Evolutionary conservation across 495 filamentous ascomycete species (phyloP).

Genomic region (Usnea hakonensis): DNA sequence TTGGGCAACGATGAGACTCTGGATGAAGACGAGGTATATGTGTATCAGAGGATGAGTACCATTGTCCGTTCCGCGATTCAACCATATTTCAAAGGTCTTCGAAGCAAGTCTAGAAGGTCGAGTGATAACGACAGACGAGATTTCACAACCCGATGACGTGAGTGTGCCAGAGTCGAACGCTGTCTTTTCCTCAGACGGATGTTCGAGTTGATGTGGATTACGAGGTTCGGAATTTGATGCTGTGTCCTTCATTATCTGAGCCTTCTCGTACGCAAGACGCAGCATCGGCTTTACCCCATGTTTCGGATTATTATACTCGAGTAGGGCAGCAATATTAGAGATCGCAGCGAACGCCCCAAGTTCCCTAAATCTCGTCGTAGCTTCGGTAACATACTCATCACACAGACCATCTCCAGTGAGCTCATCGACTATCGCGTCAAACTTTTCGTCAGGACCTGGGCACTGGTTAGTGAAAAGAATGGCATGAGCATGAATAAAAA

Average conservation of each 20-base stretch:
- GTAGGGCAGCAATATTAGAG: not conserved
- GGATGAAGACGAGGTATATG: constrained; percentile 60
- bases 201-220: not conserved
- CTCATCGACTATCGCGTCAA: not conserved
- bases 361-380: not conserved
- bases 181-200: not conserved
- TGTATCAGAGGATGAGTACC: constrained; percentile 54
- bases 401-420: not conserved
- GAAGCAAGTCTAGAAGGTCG: not conserved
- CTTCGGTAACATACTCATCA: not conserved
- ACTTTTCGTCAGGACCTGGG: not conserved
- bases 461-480: not conserved
- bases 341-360: not conserved
- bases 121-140: not conserved
- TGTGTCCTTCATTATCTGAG: not conserved
- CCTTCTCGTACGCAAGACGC: not conserved
- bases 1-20: constrained; percentile 30
- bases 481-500: not conserved
- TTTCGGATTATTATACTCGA: not conserved
- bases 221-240: not conserved
- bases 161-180: too few relatives aligned
- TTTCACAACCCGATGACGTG: too few relatives aligned
- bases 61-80: not conserved
- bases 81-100: not conserved
- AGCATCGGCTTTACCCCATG: not conserved